Base-by-base conservation (phyloP, 495 filamentous ascomycete species). In the Hapsidospora chrysogenum region DNA sequence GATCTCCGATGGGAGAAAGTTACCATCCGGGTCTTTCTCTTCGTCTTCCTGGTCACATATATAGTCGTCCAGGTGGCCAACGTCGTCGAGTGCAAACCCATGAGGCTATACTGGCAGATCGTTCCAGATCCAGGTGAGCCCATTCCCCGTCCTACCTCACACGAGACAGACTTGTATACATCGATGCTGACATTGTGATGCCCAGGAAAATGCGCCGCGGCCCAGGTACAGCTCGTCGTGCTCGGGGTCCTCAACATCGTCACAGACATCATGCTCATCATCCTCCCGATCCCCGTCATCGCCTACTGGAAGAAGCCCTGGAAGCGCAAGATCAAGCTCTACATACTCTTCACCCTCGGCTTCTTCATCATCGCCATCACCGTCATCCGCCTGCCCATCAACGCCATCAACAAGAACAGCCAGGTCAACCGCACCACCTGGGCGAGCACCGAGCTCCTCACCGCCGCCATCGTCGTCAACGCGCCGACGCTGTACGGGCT, bases 1-100 rank as follows among this genome's bases (percentile, higher is more conserved):
- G 30, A 32, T 17, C 6, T 32, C 3, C 30, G 16, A 4, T 32
- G n/a, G 9, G 30, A 32, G 20, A 32, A 32, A 13, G 17, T 16
- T 16, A 16, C 20, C 6, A 17, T 32, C 13, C 30, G 30, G 15
- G 2, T 18, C 5, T 32, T 18, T 32, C 30, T 32, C 4, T 5
- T 17, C 15, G 0, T 32, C 5, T 32, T 32, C 14, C 20, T 41
- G 25, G 38, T 44, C 14, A 58, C 54, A 13, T 64, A 55, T 35
- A 17, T 59, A 19, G 49, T 44, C 8, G 45, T 54, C 21, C 49
- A 58, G 31, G 37, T 56, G 8, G 45, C 53, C 28, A 60, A 53
- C 1, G 64, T 66, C 41, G 51, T 52, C 9, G 62, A 66, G 41
- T 66, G 62, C 40, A 49, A 49, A 17, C 62, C 60, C 7, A 48